Conservation (phyloP, 139 green algal species). For the Penium margaritaceum region DNA sequence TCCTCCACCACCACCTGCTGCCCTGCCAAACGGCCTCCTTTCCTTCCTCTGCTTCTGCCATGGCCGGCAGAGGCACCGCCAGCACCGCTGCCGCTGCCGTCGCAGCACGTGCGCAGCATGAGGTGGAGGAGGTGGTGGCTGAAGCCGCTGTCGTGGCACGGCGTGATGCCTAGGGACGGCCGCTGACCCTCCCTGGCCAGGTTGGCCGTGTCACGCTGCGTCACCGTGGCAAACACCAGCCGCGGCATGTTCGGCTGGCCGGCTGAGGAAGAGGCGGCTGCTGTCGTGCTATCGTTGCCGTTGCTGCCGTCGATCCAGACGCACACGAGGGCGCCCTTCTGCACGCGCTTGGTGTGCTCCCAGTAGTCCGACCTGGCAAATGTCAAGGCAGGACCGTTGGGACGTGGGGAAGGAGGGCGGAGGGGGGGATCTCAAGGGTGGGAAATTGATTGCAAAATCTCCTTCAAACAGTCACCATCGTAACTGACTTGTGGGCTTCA, state of each 20-base stretch:
- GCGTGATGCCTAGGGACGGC: constrained; percentile 12
- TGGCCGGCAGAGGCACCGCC: too few species aligned
- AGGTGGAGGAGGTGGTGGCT: constrained; percentile 15
- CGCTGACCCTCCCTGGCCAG: neutral
- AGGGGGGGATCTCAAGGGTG: too few species aligned
- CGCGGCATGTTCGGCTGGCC: neutral
- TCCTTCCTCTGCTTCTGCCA: neutral
- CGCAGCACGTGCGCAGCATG: too few species aligned
- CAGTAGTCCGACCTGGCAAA: constrained; percentile 44
- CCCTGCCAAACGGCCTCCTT: neutral
- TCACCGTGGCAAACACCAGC: constrained; percentile 33
- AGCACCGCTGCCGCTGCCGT: neutral
- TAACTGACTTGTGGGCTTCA: too few species aligned
- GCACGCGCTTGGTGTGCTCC: constrained; percentile 49
- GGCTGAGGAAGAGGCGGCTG: neutral
- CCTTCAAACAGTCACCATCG: too few species aligned
- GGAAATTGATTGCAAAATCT: too few species aligned
- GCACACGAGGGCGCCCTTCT: constrained; percentile 50
- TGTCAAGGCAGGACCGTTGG: too few species aligned
- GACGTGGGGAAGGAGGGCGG: too few species aligned
- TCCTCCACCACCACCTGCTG: constrained; percentile 65
- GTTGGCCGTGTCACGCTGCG: neutral
- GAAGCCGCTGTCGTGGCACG: constrained; percentile 6
- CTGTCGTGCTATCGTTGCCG: neutral
- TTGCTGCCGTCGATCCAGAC: constrained; percentile 37